A percentile compares a stretch with the other conserved stretches of the same genome.
Conservation (phyloP, 2,329 filamentous ascomycete species). For the Didymellaceae sp. region DNA sequence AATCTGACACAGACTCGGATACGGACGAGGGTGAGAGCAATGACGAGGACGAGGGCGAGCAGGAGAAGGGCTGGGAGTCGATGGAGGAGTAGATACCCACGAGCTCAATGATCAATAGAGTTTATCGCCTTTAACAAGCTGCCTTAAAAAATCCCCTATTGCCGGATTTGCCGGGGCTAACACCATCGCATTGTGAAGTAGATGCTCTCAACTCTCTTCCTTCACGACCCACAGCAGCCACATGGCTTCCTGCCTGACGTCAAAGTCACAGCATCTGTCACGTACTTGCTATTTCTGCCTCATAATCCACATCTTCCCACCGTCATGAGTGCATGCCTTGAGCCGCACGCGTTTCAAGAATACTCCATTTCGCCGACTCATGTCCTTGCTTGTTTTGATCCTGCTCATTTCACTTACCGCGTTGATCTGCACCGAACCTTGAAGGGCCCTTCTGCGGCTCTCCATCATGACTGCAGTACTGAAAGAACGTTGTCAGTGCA, state of each 20-base stretch:
- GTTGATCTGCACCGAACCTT: constrained; percentile 7
- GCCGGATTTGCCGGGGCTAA: neutral
- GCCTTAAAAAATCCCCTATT: neutral
- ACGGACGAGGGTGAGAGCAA: constrained; percentile 56
- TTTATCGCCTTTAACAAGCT: neutral
- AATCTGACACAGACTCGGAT: constrained; percentile 69
- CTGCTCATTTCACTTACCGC: constrained; percentile 13
- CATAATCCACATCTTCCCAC: neutral
- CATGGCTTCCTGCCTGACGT: neutral
- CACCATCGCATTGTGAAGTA: no score
- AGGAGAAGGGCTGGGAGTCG: constrained; percentile 48
- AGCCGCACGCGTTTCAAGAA: constrained; percentile 19
- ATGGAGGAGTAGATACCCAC: constrained; percentile 50
- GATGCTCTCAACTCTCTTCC: no score
- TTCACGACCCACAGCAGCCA: neutral
- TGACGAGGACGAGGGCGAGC: constrained; percentile 44
- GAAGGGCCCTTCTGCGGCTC: neutral
- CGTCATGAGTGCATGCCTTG: constrained; percentile 9
- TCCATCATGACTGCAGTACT: neutral
- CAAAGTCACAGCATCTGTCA: constrained; percentile 2
- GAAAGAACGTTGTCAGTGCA: neutral
- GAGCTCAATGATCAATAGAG: constrained; percentile 5
- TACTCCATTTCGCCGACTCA: constrained; percentile 5
- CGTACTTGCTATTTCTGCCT: neutral
- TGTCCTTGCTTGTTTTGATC: constrained; percentile 17